phyloP scores from a whole-genome alignment of 192 early-diverging fungal species.

The Chytriomyces sp. region DNA sequence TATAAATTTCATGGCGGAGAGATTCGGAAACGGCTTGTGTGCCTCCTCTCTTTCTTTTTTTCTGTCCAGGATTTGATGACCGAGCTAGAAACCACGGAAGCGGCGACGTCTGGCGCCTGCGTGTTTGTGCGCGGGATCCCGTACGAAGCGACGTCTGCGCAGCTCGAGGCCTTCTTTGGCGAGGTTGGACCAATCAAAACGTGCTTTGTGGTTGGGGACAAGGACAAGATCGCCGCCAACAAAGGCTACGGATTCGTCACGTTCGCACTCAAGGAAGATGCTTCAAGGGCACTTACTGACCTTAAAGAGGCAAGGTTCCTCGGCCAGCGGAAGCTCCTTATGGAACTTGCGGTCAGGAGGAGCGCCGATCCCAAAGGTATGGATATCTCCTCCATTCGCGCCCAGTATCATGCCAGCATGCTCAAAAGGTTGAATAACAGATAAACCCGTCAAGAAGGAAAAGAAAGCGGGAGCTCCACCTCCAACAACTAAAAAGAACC shows the following conservation, averaged over 20 bases:
- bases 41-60: too few relatives aligned
- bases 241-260: conserved; percentile 93
- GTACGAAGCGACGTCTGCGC: conserved; percentile 73
- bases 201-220: conserved; percentile 84
- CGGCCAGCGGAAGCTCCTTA: conserved; percentile 63
- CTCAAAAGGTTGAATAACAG: neutral
- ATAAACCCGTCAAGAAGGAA: neutral
- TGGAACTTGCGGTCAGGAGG: conserved; percentile 77
- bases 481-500: conserved; percentile 42
- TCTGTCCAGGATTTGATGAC: neutral
- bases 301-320: conserved; percentile 76
- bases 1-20: too few relatives aligned
- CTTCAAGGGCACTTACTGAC: conserved; percentile 73
- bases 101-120: conserved; percentile 34
- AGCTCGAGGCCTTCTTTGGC: conserved; percentile 88
- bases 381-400: neutral
- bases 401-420: neutral
- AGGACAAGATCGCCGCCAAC: conserved; percentile 53
- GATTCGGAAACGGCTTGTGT: too few relatives aligned
- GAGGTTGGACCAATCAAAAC: conserved; percentile 85
- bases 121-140: conserved; percentile 91
- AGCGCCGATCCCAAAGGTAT: conserved; percentile 21
- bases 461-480: conserved; percentile 26
- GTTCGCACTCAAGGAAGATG: conserved; percentile 79
- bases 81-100: neutral